phyloP scores from a whole-genome alignment of 345 rosid genomes.

The Ceriops zippeliana region DNA sequence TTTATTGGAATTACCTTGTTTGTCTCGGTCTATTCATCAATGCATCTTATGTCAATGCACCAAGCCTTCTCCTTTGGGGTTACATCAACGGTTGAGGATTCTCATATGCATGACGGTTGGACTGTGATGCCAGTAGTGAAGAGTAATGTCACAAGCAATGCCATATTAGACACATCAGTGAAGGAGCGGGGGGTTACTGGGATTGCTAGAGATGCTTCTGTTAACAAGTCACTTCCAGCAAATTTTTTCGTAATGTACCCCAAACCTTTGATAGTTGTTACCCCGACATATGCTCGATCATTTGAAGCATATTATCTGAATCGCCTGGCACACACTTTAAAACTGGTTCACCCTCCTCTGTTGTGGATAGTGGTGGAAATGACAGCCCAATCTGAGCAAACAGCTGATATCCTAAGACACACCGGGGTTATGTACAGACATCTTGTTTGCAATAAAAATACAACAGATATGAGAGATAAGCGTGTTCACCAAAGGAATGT shows the following conservation, averaged over 20 bases:
- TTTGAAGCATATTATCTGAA: slow-evolving; percentile 52
- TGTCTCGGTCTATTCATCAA: slow-evolving; percentile 32
- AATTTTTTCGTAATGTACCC: slow-evolving; percentile 17
- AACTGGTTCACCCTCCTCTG: slow-evolving; percentile 48
- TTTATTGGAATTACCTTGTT: slow-evolving; percentile 48
- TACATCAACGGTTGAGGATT: slow-evolving; percentile 24
- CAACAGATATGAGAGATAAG: slow-evolving; percentile 41
- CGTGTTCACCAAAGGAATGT: slow-evolving; percentile 54
- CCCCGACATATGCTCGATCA: slow-evolving; percentile 38
- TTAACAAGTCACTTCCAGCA: slow-evolving; percentile 20
- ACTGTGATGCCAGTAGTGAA: slow-evolving; percentile 7
- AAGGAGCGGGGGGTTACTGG: slow-evolving; percentile 15
- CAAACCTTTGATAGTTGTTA: slow-evolving; percentile 57
- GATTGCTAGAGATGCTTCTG: slow-evolving; percentile 1
- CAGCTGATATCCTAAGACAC: slow-evolving; percentile 49
- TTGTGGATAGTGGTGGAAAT: slow-evolving; percentile 69
- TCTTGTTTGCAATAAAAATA: slow-evolving; percentile 50
- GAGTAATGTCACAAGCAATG: slow-evolving; percentile 12
- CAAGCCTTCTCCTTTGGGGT: slow-evolving; percentile 41
- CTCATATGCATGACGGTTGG: slow-evolving; percentile 11
- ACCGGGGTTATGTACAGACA: slow-evolving; percentile 58
- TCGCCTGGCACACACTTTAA: slow-evolving; percentile 47
- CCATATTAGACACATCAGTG: slow-evolving; percentile 17
- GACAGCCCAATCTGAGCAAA: slow-evolving; percentile 50
- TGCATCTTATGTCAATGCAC: slow-evolving; percentile 24